A percentile compares a stretch with the other conserved stretches of the same genome.
Conservation (phyloP, 345 rosid species). For the Rhizophora mangle region DNA sequence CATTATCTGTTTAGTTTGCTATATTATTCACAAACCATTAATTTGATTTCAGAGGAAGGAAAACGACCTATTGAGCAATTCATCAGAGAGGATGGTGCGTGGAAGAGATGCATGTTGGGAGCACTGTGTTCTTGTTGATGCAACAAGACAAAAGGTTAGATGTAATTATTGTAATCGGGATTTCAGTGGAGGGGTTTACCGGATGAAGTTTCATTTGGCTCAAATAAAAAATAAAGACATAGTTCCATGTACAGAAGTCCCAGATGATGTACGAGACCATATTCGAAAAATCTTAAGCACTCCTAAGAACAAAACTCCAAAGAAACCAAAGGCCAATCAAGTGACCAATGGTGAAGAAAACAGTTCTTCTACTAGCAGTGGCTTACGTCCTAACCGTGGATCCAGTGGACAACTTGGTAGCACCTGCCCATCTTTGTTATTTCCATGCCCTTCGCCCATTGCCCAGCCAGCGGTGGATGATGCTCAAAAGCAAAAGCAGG, state of each 20-base stretch:
- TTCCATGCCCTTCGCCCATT: constrained; percentile 32
- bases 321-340: constrained; percentile 36
- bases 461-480: constrained; percentile 32
- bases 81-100: constrained; percentile 43
- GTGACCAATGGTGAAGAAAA: constrained; percentile 39
- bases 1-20: background rate
- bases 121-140: constrained; percentile 60
- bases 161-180: constrained; percentile 59
- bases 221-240: constrained; percentile 61
- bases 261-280: constrained; percentile 39
- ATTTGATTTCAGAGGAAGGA: background rate
- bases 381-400: constrained; percentile 38
- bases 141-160: constrained; percentile 53
- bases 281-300: constrained; percentile 43
- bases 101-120: constrained; percentile 72
- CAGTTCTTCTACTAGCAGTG: constrained; percentile 49
- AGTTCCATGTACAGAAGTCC: constrained; percentile 49
- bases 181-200: constrained; percentile 63
- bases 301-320: constrained; percentile 46
- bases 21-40: background rate
- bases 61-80: background rate
- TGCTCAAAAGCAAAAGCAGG: constrained; percentile 38
- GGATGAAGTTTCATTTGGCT: constrained; percentile 71
- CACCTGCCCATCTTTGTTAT: constrained; percentile 41
- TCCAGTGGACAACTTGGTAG: constrained; percentile 49